Conservation (phyloP, 2,329 filamentous ascomycete genomes). For the Capronia americana region DNA sequence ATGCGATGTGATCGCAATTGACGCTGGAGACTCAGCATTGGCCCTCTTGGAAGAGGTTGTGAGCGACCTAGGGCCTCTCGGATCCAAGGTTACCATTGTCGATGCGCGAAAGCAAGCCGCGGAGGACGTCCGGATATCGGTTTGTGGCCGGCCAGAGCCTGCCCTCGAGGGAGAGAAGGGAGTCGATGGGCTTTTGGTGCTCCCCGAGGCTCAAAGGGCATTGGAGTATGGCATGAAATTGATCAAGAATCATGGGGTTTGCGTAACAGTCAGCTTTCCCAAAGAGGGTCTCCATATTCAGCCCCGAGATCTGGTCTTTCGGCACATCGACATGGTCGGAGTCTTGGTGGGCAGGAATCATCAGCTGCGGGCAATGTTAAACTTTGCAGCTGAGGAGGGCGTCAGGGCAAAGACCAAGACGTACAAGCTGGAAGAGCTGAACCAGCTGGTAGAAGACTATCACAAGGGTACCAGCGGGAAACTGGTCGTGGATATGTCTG, state of each 20-base stretch:
- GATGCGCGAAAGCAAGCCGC: constrained; percentile 46
- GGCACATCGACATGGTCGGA: constrained; percentile 55
- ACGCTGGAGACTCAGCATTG: constrained; percentile 38
- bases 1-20: constrained; percentile 45
- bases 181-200: constrained; percentile 52
- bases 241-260: constrained; percentile 42
- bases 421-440: constrained; percentile 31
- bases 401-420: constrained; percentile 24
- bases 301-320: constrained; percentile 40
- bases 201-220: constrained; percentile 48
- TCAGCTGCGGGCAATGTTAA: constrained; percentile 68
- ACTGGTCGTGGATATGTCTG: constrained; percentile 25
- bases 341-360: constrained; percentile 54
- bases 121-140: constrained; percentile 25
- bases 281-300: constrained; percentile 15
- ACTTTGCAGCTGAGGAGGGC: constrained; percentile 52
- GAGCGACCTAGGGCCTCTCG: constrained; percentile 18
- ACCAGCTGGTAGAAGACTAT: constrained; percentile 36
- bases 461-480: constrained; percentile 34
- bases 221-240: constrained; percentile 44
- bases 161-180: constrained; percentile 47
- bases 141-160: constrained; percentile 6
- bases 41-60: constrained; percentile 40
- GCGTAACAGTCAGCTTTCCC: constrained; percentile 45
- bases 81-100: constrained; percentile 44